Conservation (phyloP, 805 yeast genomes). For the Lipomyces oligophaga region DNA sequence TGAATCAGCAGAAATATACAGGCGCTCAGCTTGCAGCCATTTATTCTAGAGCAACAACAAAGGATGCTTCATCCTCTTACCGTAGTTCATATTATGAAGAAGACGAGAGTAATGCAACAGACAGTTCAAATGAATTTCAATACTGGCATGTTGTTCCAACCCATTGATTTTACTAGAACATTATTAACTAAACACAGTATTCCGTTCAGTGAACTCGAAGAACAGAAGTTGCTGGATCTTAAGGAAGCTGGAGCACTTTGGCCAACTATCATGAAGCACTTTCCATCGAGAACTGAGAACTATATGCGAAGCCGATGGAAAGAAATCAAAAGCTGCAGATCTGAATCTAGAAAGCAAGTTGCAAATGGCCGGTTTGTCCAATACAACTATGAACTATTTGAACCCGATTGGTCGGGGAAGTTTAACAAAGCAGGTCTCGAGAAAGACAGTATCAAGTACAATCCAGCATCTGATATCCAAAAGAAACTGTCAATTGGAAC, state of each 20-base stretch:
- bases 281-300: background rate
- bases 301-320: background rate
- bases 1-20: no score
- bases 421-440: no score
- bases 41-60: background rate
- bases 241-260: background rate
- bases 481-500: no score
- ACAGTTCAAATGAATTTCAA: background rate
- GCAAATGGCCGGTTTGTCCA: no score
- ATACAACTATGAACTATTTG: no score
- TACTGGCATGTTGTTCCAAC: background rate
- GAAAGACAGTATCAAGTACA: no score
- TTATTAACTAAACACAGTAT: background rate
- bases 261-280: background rate
- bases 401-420: no score
- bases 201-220: conserved; percentile 4
- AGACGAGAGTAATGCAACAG: background rate
- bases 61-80: background rate
- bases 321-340: no score
- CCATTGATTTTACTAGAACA: no score
- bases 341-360: no score
- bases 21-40: background rate
- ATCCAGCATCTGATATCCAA: no score
- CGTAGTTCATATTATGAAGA: background rate
- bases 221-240: conserved; percentile 1